Evolutionary conservation across 2,329 filamentous ascomycete genomes (phyloP), one percentile per base, ranked within the genome.

Genomic region (Alternaria hordeiaustralica): DNA sequence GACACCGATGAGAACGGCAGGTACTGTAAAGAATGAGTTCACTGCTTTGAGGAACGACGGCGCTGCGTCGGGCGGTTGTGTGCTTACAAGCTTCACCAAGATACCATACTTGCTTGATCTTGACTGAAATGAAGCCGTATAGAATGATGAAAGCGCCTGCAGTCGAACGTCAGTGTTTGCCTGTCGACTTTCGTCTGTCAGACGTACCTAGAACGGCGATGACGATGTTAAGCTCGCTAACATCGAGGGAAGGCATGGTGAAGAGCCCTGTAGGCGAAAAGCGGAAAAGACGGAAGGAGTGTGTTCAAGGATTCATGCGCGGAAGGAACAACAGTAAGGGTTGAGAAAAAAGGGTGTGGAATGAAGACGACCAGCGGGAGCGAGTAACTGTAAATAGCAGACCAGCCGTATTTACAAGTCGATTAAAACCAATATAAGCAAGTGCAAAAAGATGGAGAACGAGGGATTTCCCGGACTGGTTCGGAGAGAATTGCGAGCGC

Each of bases 141-240:
- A 82, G 56, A 1, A 86, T 71, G 21, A 82, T 84, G 69, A 86
- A 87, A 9, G 78, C 75, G 50, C 85, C 84, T 83, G 23, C 33
- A 15, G 4, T 30, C 8, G 3, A 23, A 21, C 30, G 43, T 60
- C 18, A 60, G 20, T 43, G 28, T n/a, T 3, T 28, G 50, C 45
- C 3, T 13, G 4, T 23, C 12, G 15, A 13, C 6, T 10, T 8
- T 8, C 3, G 4, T 5, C 7, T 33, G 25, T 21, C 11, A 44
- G 6, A 20, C 80, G 63, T 71, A 84, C 84, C 83, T 54, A 85
- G 69, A 5, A 85, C 74, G 9, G 79, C 75, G 33, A 84, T 74
- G 45, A 87, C 83, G n/a, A 87, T 79, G 68, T 87, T 87, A 60
- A 87, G 81, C 67, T 87, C 84, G 51, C 82, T 85, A 12, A 85